phyloP scores from a whole-genome alignment of 2,329 filamentous ascomycete genomes.

The Nemania sp. region DNA sequence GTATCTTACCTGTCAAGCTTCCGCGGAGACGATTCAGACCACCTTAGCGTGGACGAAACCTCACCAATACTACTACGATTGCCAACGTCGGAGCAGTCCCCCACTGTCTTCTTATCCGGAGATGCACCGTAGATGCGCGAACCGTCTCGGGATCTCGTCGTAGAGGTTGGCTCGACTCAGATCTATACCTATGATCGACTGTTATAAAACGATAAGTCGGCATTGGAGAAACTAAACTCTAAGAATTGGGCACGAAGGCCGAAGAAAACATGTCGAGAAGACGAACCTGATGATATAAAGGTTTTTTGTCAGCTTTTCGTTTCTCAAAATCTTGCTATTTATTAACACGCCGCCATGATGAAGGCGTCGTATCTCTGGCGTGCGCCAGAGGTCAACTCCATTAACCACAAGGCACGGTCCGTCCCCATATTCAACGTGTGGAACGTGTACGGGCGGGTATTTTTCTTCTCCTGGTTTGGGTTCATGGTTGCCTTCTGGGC shows the following conservation, averaged over 20 bases:
- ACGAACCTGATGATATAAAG: too few relatives aligned
- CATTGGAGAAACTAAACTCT: background rate
- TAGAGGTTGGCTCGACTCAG: background rate
- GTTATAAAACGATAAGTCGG: constrained; percentile 12
- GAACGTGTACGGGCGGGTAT: constrained; percentile 81
- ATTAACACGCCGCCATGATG: constrained; percentile 29
- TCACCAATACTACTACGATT: too few relatives aligned
- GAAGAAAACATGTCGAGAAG: background rate
- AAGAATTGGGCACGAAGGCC: background rate
- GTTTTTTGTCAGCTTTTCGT: too few relatives aligned
- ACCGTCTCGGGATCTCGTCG: background rate
- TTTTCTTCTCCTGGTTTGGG: constrained; percentile 70
- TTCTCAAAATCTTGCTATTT: background rate
- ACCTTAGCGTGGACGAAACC: constrained; percentile 11
- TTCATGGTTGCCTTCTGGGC: constrained; percentile 77
- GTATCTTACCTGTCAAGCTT: constrained; percentile 17
- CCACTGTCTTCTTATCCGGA: constrained; percentile 25
- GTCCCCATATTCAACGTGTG: constrained; percentile 79
- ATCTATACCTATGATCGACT: background rate
- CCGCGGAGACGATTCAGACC: constrained; percentile 22
- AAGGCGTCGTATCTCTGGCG: constrained; percentile 48
- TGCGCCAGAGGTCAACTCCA: constrained; percentile 76
- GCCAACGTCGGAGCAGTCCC: background rate
- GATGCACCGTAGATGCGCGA: constrained; percentile 27
- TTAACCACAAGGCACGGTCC: constrained; percentile 80